phyloP scores from a whole-genome alignment of 306 rosid species.

The Prunus campanulata region DNA sequence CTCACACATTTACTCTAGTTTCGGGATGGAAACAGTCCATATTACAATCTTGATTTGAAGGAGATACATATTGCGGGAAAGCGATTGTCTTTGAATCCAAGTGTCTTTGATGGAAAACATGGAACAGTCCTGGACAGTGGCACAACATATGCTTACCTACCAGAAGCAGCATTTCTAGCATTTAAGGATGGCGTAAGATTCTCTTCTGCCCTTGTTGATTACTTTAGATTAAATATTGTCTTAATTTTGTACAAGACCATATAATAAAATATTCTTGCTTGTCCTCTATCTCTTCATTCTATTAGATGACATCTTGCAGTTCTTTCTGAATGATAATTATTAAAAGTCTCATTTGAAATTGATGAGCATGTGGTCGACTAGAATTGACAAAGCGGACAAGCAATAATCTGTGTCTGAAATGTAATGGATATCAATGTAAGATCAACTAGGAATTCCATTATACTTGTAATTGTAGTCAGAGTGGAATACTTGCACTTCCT shows the following conservation, averaged over 20 bases:
- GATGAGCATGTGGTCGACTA: background rate
- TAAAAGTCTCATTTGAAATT: background rate
- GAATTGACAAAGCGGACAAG: background rate
- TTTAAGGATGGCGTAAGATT: conserved; percentile 85
- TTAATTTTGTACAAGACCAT: conserved; percentile 11
- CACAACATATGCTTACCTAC: conserved; percentile 92
- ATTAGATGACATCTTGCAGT: background rate
- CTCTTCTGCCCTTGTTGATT: background rate
- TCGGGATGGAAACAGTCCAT: conserved; percentile 99
- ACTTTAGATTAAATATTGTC: conserved; percentile 21
- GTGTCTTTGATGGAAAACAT: conserved; percentile 71
- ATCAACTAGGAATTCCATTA: background rate
- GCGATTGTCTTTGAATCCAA: conserved; percentile 51
- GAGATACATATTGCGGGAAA: conserved; percentile 91
- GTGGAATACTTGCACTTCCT: background rate
- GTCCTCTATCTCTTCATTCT: background rate
- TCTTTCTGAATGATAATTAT: conserved; percentile 13
- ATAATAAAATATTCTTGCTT: background rate
- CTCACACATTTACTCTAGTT: conserved; percentile 99
- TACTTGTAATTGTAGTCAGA: background rate
- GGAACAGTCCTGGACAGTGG: conserved; percentile 97
- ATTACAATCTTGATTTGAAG: conserved; percentile 94
- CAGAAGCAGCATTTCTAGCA: conserved; percentile 65
- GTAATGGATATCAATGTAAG: background rate
- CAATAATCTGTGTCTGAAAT: background rate